Evolutionary conservation across 495 filamentous ascomycete genomes (phyloP).

Genomic region (Aspergillus bertholletiae): DNA sequence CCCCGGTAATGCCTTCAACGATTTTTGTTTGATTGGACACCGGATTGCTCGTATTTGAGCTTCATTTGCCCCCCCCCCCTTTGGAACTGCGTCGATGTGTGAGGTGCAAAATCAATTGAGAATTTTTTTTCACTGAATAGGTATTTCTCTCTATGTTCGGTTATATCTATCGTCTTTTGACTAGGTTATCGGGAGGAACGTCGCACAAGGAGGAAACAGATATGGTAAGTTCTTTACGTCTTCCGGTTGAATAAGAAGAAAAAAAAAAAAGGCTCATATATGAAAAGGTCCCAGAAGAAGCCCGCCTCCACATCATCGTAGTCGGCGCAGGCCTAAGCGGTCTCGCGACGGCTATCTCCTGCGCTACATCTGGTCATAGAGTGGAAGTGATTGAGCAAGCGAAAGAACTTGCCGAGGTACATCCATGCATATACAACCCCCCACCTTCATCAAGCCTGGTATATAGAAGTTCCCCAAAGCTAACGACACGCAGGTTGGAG

Average conservation of each 20-base stretch:
- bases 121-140: no score
- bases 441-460: not conserved
- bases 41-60: no score
- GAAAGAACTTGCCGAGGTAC: conserved; percentile 52
- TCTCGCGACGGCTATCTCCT: conserved; percentile 60
- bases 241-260: no score
- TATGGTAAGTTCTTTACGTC: no score
- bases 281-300: conserved; percentile 19
- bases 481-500: conserved; percentile 20
- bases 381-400: conserved; percentile 62
- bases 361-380: conserved; percentile 55
- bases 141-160: not conserved
- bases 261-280: not conserved
- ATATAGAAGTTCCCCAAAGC: not conserved
- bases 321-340: conserved; percentile 55
- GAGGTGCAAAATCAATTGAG: no score
- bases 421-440: conserved; percentile 1
- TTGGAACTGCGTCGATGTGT: no score
- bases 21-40: no score
- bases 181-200: not conserved
- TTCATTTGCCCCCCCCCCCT: not conserved
- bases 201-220: not conserved
- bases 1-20: no score
- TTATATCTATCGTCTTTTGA: not conserved
- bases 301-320: conserved; percentile 26